Conservation (phyloP, 169 alveolate species). For the Plasmodium gallinaceum region DNA sequence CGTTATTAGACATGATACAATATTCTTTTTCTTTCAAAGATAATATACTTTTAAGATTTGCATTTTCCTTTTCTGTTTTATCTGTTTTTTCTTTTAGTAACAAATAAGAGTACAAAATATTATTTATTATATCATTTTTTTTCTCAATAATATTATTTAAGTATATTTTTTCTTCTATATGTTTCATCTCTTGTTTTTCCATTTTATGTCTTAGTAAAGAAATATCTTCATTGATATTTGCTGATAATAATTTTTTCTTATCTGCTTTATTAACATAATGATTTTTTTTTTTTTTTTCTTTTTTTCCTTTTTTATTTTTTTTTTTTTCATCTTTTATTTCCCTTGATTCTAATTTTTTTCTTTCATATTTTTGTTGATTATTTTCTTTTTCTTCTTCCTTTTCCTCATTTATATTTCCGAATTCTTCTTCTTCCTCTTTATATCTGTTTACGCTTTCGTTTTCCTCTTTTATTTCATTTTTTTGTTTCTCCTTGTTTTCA, state of each 20-base stretch:
- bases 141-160: conserved; percentile 66
- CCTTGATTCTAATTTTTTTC: neutral
- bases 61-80: conserved; percentile 28
- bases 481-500: neutral
- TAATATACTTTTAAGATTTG: neutral
- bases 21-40: conserved; percentile 41
- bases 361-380: neutral
- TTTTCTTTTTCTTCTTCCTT: neutral
- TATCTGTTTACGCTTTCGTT: neutral
- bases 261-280: neutral
- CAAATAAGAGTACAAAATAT: conserved; percentile 41
- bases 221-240: conserved; percentile 27
- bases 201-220: conserved; percentile 5
- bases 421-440: neutral
- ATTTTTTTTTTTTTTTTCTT: neutral
- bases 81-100: conserved; percentile 41
- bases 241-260: neutral
- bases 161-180: conserved; percentile 58
- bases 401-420: neutral
- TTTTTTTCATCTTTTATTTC: neutral
- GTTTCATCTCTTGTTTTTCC: conserved; percentile 23
- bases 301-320: neutral
- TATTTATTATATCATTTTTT: conserved; percentile 67
- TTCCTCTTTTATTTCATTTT: neutral
- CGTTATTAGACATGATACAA: neutral